Base-by-base conservation (phyloP, 805 yeast genomes). In the Candida lessepsii region DNA sequence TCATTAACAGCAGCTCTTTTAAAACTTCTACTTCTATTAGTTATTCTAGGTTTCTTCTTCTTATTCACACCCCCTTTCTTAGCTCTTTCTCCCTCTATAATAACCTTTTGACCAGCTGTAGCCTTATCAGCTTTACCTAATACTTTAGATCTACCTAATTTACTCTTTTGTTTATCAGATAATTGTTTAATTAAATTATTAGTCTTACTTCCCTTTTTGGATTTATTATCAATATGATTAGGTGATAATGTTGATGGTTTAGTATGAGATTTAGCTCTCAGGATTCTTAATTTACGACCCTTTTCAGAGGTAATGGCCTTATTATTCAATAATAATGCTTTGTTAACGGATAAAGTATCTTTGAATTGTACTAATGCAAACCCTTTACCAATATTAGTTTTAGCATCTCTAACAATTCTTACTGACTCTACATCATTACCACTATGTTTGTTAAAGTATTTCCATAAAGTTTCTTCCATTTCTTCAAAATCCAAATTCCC, bases 351-450 rank as follows among this genome's bases (percentile, higher is more conserved):
- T 40, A 82, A 64, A 1, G 76, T 51, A 54, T 86, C 91, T 45
- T 72, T 76, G 68, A 90, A 93, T 62, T 91, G 98, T 25, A 93
- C 89, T 58, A 90, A 86, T 5, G 96, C 99, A 67, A 93, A 90
- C 5, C 99, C 99, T 66, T 93, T 93, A 48, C 99, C 99, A 44
- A 91, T 71, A 54, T 93, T 91, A 16, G 97, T 91, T 66, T 87
- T 87, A 13, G 95, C 67, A 59, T 93, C 99, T 58, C 99, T 80
- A 24, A 93, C 77, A 34, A 93, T 76, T 61, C 99, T 78, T 23
- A 93, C 96, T 47, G 85, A 83, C 59, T 89, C 96, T 40, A 93
- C 84, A 19, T 77, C 81, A 31, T 64, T 65, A 25, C 57, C 61
- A 26, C 61, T 52, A 26, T 69, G 66, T 7, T 57, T 46, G 45